Evolutionary conservation across 441 rosid species (phyloP), one percentile per base, ranked within the genome.

Genomic region (Capsella rubella): DNA sequence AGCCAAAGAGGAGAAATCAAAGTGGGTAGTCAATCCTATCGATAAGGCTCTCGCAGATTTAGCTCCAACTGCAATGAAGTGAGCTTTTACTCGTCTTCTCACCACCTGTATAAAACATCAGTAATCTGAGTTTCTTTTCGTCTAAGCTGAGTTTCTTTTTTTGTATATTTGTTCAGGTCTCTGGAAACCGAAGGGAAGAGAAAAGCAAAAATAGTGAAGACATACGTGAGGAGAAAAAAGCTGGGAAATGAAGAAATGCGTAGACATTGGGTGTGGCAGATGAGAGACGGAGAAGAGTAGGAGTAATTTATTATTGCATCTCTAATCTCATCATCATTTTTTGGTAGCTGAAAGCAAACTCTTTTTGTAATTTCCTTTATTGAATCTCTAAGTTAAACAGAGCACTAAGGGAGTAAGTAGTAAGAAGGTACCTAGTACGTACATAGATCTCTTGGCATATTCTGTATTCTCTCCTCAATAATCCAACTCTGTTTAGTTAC

Each of bases 101-200:
- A 15, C 42, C 10, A 34, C 28, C 28, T 57, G 8, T 9, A 57
- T 9, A 32, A 55, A 31, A 3, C 21, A 55, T 8, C 8, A 59
- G 16, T 37, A 37, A 58, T 0, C 29, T 37, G 43, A 32, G 27
- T 39, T 11, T 58, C 5, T 58, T 21, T 12, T 62, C 51, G 31
- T 39, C 49, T 59, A 21, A 59, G 64, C 65, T 60, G 50, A 13
- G 14, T 13, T 60, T 3, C 10, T 57, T 8, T 32, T 32, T 7
- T 12, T 50, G 11, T 18, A 18, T 62, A 64, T 34, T 55, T 42
- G 11, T n/a, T 34, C 71, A 73, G 77, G 40, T 55, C 71, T 72
- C 14, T 4, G 4, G 56, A 25, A 64, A 18, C 32, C 8, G 32
- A 64, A 55, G 56, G 28, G 50, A 50, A 14, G 37, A 13, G 14